These are phyloP conservation scores for Boletus coccyginus DNA, from an alignment of 768 basidiomycete species.

Conservation along the genomic window DNA sequence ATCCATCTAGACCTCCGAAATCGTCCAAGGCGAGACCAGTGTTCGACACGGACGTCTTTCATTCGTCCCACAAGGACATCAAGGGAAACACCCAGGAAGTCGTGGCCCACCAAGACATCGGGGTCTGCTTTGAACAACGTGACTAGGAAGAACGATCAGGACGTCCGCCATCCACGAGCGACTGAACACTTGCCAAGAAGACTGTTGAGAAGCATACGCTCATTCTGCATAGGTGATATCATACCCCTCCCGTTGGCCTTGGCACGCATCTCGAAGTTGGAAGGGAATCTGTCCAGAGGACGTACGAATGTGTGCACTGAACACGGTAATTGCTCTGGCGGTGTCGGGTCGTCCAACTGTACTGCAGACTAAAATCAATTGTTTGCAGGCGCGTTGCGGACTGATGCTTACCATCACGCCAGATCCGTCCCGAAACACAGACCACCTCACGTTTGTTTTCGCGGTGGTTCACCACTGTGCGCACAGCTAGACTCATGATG, in stretches of 20 bases:
- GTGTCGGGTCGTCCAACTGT: constrained; percentile 87
- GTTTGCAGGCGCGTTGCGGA: background rate
- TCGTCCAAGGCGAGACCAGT: constrained; percentile 92
- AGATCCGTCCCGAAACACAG: constrained; percentile 78
- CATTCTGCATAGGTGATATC: constrained; percentile 75
- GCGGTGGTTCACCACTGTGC: constrained; percentile 91
- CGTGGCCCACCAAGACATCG: constrained; percentile 92
- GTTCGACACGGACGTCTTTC: constrained; percentile 85
- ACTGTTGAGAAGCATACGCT: constrained; percentile 80
- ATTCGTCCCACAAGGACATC: constrained; percentile 91
- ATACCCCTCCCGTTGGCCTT: constrained; percentile 60
- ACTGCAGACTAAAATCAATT: constrained; percentile 42
- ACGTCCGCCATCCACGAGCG: background rate
- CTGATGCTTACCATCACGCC: constrained; percentile 60
- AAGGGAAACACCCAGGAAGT: constrained; percentile 85
- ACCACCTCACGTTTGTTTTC: constrained; percentile 95
- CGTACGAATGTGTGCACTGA: constrained; percentile 86
- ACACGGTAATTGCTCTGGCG: constrained; percentile 83
- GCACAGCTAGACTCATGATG: constrained; percentile 81
- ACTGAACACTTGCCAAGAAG: constrained; percentile 58
- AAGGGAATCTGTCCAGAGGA: constrained; percentile 83
- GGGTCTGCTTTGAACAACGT: constrained; percentile 86
- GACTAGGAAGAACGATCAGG: constrained; percentile 37
- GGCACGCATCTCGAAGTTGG: constrained; percentile 73
- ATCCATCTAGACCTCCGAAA: constrained; percentile 87